These are phyloP conservation scores for Tricholoma matsutake DNA, from an alignment of 768 basidiomycete genomes.

Conservation along the genomic window DNA sequence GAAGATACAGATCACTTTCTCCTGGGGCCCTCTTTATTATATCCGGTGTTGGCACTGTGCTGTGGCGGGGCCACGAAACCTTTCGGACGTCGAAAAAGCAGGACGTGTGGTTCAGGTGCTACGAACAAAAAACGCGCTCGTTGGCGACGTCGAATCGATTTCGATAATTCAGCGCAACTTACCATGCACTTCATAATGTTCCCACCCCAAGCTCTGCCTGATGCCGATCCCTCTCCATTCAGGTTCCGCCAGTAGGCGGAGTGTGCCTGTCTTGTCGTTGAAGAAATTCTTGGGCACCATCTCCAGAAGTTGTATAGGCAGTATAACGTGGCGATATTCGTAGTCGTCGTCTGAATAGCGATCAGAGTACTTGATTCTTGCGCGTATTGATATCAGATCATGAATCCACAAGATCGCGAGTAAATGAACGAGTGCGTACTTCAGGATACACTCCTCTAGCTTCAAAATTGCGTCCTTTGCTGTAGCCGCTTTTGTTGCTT, in stretches of 20 bases:
- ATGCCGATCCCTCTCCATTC: slow-evolving; percentile 99
- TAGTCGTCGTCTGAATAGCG: slow-evolving; percentile 89
- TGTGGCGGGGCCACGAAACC: slow-evolving; percentile 57
- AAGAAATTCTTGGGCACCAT: slow-evolving; percentile 88
- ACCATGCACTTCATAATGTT: slow-evolving; percentile 98
- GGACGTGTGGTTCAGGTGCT: slow-evolving; percentile 93
- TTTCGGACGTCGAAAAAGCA: slow-evolving; percentile 85
- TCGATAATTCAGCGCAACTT: slow-evolving; percentile 16
- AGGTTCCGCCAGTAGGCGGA: slow-evolving; percentile 78
- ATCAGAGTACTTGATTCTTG: slow-evolving; percentile 86
- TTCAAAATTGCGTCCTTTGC: slow-evolving; percentile 44
- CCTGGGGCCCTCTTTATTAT: slow-evolving; percentile 31
- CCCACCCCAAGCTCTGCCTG: slow-evolving; percentile 94
- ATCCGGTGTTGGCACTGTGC: slow-evolving; percentile 34
- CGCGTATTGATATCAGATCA: slow-evolving; percentile 9
- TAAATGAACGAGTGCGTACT: slow-evolving; percentile 38
- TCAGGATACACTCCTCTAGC: slow-evolving; percentile 77
- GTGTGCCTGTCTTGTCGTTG: slow-evolving; percentile 67
- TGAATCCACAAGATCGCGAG: slow-evolving; percentile 9
- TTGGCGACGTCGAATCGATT: not conserved
- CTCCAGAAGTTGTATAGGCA: slow-evolving; percentile 93
- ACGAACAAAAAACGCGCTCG: slow-evolving; percentile 7
- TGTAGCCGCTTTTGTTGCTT: slow-evolving; percentile 21
- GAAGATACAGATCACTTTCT: slow-evolving; percentile 35
- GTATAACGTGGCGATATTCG: slow-evolving; percentile 96